Evolutionary conservation across 1,284 basidiomycete genomes (phyloP), one percentile per base, ranked within the genome.

Genomic region (Cutaneotrichosporon curvatum): DNA sequence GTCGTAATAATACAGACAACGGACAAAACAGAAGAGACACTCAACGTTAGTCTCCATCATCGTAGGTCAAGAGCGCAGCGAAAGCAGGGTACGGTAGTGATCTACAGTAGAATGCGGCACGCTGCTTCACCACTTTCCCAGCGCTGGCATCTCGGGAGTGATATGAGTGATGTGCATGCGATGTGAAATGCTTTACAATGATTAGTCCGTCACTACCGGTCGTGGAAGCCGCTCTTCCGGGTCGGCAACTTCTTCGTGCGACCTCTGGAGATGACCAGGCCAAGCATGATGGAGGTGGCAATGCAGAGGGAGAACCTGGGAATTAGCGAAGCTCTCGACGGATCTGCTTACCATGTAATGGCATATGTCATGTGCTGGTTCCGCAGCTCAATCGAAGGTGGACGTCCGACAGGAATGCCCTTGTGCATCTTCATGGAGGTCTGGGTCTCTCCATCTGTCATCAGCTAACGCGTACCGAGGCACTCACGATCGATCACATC

Each of bases 341-440:
- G 10, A 14, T 8, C n/a, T 20, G 48, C 54, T 47, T 33, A 91
- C 94, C 94, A 99, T 11, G 94, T 99, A 16, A 85, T 80, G 6
- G 94, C 88, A 68, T 99, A 99, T 6, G 90, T 92, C 9, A 89
- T 78, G 74, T 99, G 94, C 47, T 90, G 83, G 70, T 99, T 98
- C 35, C 95, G 79, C 41, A 99, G 73, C 63, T 97, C 89, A 36
- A 97, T 84, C 4, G 81, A 81, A 2, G 90, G 81, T 20, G 84
- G 73, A 43, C 90, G 80, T 22, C 95, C 94, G 33, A 98, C 76
- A 1, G 94, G 95, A 34, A 84, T 75, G 25, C 92, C 94, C 50
- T 81, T 80, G 6, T 76, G 72, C 31, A 94, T 68, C 46, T 80
- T 76, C 31, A 77, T 71, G 14, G 58, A 91, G 79, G 42, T 83